Evolutionary conservation across 495 filamentous ascomycete species (phyloP).

Genomic region (Hyaloscypha bicolor): DNA sequence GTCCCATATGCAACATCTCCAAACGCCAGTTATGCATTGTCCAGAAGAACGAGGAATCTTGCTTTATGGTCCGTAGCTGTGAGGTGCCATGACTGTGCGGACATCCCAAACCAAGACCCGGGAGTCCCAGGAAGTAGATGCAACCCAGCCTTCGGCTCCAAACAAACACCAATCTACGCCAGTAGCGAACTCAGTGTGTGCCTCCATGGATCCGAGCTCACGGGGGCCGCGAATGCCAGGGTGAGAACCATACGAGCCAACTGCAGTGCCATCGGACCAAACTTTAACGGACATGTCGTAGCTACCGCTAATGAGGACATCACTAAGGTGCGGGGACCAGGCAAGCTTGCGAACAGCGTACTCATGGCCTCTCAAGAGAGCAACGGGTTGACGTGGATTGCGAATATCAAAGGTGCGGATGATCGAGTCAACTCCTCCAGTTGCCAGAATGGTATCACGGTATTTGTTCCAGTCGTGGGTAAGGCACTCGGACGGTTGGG

Average conservation of each 20-base stretch:
- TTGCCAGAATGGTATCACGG: conserved; percentile 76
- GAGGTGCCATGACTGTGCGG: conserved; percentile 55
- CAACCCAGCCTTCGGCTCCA: conserved; percentile 92
- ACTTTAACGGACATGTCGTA: conserved; percentile 98
- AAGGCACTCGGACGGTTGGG: conserved; percentile 66
- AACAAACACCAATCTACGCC: conserved; percentile 98
- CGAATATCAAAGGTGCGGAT: conserved; percentile 91
- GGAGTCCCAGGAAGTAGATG: conserved; percentile 93
- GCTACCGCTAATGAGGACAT: conserved; percentile 82
- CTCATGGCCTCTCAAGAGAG: conserved; percentile 78
- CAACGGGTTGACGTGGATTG: conserved; percentile 65
- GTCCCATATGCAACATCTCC: background rate
- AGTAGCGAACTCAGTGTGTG: conserved; percentile 95
- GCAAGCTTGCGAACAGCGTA: conserved; percentile 84
- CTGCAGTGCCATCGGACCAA: conserved; percentile 78
- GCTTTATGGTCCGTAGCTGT: too few species aligned
- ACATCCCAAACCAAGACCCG: conserved; percentile 91
- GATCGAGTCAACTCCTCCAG: conserved; percentile 83
- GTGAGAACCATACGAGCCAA: conserved; percentile 41
- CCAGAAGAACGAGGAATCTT: too few species aligned
- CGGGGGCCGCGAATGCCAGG: conserved; percentile 39
- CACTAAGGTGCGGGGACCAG: conserved; percentile 89
- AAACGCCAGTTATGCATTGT: too few species aligned
- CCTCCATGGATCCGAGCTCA: conserved; percentile 84
- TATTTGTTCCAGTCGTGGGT: conserved; percentile 99